Base-by-base conservation (phyloP, 2,329 filamentous ascomycete genomes). In the Penicillium sp. region DNA sequence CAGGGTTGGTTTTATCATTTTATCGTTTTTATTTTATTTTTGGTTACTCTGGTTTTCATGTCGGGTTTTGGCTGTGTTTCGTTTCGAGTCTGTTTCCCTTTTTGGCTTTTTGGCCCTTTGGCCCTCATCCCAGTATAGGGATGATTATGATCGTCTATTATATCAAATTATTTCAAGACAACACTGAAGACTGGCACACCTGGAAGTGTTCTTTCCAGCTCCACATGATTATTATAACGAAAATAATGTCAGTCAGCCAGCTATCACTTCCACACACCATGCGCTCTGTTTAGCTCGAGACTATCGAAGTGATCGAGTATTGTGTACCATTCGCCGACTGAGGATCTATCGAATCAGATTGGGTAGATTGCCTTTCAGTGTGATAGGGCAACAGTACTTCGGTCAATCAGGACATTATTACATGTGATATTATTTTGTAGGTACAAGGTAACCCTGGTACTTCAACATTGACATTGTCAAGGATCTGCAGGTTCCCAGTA, bases 401-500 rank as follows among this genome's bases (percentile, higher is more conserved):
- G 19, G 33, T 13, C 21, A 27, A 35, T 38, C 33, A 40, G 29
- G 15, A 37, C 5, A 25, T 13, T 2, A 31, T 9, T 41, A 27
- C 17, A 27, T n/a, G 25, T 19, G 29, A 41, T 38, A 25, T 9
- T 47, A 21, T 23, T 9, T 47, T 31, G 2, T 29, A 47, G n/a
- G 5, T 19, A 4, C n/a, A 21, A 31, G 12, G 12, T 38, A n/a
- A 33, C 15, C 23, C 12, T 25, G 25, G 13, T 29, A 21, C 41
- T 29, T 54, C 25, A n/a, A 57, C 35, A 57, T 57, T 53, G 50
- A 27, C 31, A 38, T 56, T 56, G 38, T 56, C 29, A 43, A 33
- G 15, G 53, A 56, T 45, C 46, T 51, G 31, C 53, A 51, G 5
- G 31, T 19, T 49, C n/a, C 43, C 33, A 49, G 31, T 13, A 31